Conservation (phyloP, 345 rosid species). For the Diplotaxis tenuifolia region DNA sequence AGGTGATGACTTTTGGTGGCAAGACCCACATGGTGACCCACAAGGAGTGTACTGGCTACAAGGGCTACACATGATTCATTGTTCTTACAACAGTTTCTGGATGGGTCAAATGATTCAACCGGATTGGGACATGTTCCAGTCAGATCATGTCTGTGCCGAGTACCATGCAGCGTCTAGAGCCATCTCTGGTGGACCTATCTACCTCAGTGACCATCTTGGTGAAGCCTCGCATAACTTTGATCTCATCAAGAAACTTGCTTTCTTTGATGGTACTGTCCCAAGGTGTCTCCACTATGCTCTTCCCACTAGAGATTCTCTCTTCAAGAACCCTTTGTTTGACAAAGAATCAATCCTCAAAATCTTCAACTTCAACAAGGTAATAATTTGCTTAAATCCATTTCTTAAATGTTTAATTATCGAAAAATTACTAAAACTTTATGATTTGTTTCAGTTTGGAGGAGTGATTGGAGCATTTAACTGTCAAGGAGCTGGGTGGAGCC, state of each 20-base stretch:
- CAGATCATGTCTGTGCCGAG: constrained; percentile 82
- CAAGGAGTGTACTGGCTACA: constrained; percentile 86
- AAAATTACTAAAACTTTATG: not conserved
- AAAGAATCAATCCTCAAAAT: constrained; percentile 67
- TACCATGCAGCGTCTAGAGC: constrained; percentile 86
- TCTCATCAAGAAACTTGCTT: constrained; percentile 66
- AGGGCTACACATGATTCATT: constrained; percentile 88
- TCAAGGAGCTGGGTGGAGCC: constrained; percentile 94
- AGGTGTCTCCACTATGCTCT: constrained; percentile 73
- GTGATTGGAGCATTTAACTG: constrained; percentile 92
- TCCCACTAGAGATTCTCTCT: constrained; percentile 84
- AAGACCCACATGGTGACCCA: constrained; percentile 89
- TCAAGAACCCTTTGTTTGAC: constrained; percentile 80
- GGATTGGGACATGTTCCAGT: constrained; percentile 98
- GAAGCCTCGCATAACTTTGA: constrained; percentile 60
- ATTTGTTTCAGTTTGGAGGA: constrained; percentile 58
- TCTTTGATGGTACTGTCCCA: constrained; percentile 80
- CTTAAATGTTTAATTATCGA: not conserved
- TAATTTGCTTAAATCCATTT: no score
- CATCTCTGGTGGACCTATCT: constrained; percentile 85
- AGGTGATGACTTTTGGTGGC: constrained; percentile 98
- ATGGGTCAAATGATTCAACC: constrained; percentile 89
- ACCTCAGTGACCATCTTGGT: constrained; percentile 72
- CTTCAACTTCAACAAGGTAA: constrained; percentile 88
- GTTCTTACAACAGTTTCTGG: constrained; percentile 93